Conservation (phyloP, 805 yeast genomes). For the Blastobotrys robertii region DNA sequence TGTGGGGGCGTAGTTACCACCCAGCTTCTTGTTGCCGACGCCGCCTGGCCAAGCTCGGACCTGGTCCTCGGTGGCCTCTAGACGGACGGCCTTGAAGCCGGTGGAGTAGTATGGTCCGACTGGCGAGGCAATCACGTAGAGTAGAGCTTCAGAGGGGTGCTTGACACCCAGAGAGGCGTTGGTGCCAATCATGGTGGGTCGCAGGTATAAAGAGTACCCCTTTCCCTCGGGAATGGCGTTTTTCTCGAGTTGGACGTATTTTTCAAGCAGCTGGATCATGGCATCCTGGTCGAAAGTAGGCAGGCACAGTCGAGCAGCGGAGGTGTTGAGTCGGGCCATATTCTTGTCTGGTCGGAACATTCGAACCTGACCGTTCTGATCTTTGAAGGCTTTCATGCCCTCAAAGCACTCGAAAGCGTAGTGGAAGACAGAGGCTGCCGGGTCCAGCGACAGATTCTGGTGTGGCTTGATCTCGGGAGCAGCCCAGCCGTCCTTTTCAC, state of each 20-base stretch:
- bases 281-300: slow-evolving; percentile 79
- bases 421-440: slow-evolving; percentile 85
- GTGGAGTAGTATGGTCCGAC: slow-evolving; percentile 95
- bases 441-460: slow-evolving; percentile 67
- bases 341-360: slow-evolving; percentile 88
- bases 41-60: slow-evolving; percentile 99
- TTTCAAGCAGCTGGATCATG: slow-evolving; percentile 63
- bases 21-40: slow-evolving; percentile 90
- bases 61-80: slow-evolving; percentile 93
- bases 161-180: slow-evolving; percentile 81
- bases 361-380: slow-evolving; percentile 48
- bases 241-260: slow-evolving; percentile 65
- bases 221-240: slow-evolving; percentile 72
- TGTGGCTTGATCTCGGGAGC: slow-evolving; percentile 84
- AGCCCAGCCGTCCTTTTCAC: slow-evolving; percentile 68
- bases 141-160: slow-evolving; percentile 68
- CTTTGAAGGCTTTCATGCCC: slow-evolving; percentile 87
- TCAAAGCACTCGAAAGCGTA: slow-evolving; percentile 93
- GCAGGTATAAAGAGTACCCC: slow-evolving; percentile 85
- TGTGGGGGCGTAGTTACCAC: slow-evolving; percentile 97
- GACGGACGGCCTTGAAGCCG: slow-evolving; percentile 89
- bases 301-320: slow-evolving; percentile 81
- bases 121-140: slow-evolving; percentile 86
- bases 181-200: slow-evolving; percentile 96
- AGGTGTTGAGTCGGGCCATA: slow-evolving; percentile 82